These are phyloP conservation scores for Hanseniaspora sp. DNA, from an alignment of 1,139 yeast species.

Conservation along the genomic window DNA sequence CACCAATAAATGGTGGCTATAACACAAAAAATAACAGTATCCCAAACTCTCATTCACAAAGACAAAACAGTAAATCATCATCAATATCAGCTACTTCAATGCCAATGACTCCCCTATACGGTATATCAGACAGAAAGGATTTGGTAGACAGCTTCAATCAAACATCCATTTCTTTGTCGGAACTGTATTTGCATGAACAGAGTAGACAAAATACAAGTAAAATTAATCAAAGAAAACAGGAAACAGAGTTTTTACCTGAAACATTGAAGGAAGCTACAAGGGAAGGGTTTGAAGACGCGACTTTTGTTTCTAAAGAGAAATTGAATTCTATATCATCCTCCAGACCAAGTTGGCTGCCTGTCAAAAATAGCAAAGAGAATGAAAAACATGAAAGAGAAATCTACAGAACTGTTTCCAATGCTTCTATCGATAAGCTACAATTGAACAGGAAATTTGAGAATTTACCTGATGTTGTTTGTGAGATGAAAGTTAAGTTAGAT, in stretches of 20 bases:
- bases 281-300: slow-evolving; percentile 38
- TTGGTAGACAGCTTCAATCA: slow-evolving; percentile 32
- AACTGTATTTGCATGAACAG: slow-evolving; percentile 35
- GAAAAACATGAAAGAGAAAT: slow-evolving; percentile 37
- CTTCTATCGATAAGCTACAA: slow-evolving; percentile 31
- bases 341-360: slow-evolving; percentile 44
- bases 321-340: slow-evolving; percentile 34
- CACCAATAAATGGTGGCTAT: not conserved
- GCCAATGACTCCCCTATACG: slow-evolving; percentile 36
- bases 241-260: slow-evolving; percentile 31
- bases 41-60: slow-evolving; percentile 17
- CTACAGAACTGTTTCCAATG: slow-evolving; percentile 32
- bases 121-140: slow-evolving; percentile 22
- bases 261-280: slow-evolving; percentile 30
- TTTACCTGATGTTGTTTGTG: not conserved
- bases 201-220: slow-evolving; percentile 32
- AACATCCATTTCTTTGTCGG: slow-evolving; percentile 34
- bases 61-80: slow-evolving; percentile 8
- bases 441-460: slow-evolving; percentile 29
- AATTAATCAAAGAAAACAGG: slow-evolving; percentile 30
- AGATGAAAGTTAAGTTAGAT: slow-evolving; percentile 16
- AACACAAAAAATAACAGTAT: not conserved
- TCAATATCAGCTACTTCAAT: slow-evolving; percentile 19
- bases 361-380: slow-evolving; percentile 35
- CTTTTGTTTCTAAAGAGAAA: slow-evolving; percentile 38